Base-by-base conservation (phyloP, 805 yeast species). In the Myxozyma geophila region DNA sequence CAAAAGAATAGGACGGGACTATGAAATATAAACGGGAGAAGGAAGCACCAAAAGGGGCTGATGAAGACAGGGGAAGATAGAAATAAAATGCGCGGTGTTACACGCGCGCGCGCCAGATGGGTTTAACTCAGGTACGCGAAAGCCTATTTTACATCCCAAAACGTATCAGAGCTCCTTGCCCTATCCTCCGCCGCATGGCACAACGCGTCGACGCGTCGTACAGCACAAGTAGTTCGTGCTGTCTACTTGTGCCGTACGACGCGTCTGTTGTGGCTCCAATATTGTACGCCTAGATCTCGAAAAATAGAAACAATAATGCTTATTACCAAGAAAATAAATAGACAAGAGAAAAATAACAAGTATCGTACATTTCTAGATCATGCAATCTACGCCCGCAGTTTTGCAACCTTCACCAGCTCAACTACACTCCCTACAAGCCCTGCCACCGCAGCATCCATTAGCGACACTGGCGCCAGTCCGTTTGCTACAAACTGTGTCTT, bases 381-480 rank as follows among this genome's bases (percentile, higher is more conserved):
- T 21, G 43, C 43, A 12, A 7, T n/a, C n/a, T 39, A 43, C 17
- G 47, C 47, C 21, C 49, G 40, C 15, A 33, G 13, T 19, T 37
- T 54, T n/a, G 37, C 67, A 13, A 54, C 56, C 47, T 28, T 21
- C 15, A 50, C 63, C 35, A 62, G 28, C 41, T 61, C 59, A 23
- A 44, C 63, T 44, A 64, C 63, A 44, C 48, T 40, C 13, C 57
- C 56, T 10, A 44, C 66, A 17, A 62, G 47, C 4, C 55, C 57
- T 7, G 58, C 58, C 41, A 64, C 60, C 9, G 67, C 60, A 12
- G 69, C 67, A 53, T 63, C 68, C 37, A 66, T 13, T 19, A 63
- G 46, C 35, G 67, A 52, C 37, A 59, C 37, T 44, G 68, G 68
- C 23, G 54, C 40, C 40, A 55, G 33, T n/a, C 61, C 67, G 15